Conservation (phyloP, 305 asterid genomes). For the Salvia sclarea region DNA sequence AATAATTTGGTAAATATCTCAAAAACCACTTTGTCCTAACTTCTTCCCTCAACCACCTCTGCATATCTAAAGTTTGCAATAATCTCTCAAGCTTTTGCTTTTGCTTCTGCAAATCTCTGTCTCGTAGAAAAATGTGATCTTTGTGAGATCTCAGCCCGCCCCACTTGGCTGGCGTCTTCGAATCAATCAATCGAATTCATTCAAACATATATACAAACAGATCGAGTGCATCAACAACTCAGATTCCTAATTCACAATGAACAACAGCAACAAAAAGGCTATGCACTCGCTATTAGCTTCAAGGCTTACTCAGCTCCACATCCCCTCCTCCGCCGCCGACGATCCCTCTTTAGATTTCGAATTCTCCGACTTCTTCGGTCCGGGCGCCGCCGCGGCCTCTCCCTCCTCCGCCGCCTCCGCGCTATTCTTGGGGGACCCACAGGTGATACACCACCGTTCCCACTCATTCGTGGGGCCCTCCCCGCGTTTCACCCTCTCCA, state of each 20-base stretch:
- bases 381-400: conserved; percentile 46
- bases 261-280: conserved; percentile 9
- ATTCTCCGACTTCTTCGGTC: conserved; percentile 76
- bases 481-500: conserved; percentile 76
- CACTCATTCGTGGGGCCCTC: conserved; percentile 92
- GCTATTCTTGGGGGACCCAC: conserved; percentile 67
- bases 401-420: conserved; percentile 53
- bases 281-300: conserved; percentile 51
- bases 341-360: conserved; percentile 64
- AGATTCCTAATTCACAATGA: conserved; percentile 27
- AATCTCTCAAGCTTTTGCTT: conserved; percentile 6
- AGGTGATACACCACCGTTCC: conserved; percentile 65
- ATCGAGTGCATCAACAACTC: conserved; percentile 10
- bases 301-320: conserved; percentile 63
- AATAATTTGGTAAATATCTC: background rate
- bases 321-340: conserved; percentile 51
- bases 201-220: background rate
- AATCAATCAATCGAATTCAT: background rate
- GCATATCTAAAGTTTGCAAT: conserved; percentile 20
- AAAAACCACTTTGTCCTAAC: background rate
- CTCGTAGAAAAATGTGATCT: conserved; percentile 34
- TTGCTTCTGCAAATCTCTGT: conserved; percentile 32
- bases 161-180: conserved; percentile 38
- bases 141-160: conserved; percentile 38
- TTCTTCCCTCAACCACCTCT: conserved; percentile 1